These are phyloP conservation scores for Saccharomycodes ludwigii DNA, from an alignment of 805 yeast species.

Conservation along the genomic window DNA sequence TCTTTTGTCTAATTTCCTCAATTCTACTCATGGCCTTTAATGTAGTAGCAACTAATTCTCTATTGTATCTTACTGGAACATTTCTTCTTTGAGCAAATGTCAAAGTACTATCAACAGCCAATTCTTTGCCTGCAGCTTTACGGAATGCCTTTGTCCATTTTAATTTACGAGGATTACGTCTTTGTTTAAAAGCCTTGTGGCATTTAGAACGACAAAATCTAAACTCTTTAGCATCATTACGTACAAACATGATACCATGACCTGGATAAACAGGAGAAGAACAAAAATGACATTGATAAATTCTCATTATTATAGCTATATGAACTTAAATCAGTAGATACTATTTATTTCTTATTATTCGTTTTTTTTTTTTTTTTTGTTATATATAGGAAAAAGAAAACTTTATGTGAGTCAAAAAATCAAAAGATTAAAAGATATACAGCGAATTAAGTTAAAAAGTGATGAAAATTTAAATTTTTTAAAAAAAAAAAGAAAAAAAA, in stretches of 20 bases:
- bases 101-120: slow-evolving; percentile 92
- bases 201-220: slow-evolving; percentile 96
- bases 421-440: no score
- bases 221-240: slow-evolving; percentile 97
- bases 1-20: slow-evolving; percentile 88
- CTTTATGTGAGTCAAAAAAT: no score
- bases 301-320: no score
- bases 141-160: slow-evolving; percentile 99
- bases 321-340: no score
- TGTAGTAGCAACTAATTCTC: slow-evolving; percentile 91
- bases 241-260: slow-evolving; percentile 94
- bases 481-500: no score
- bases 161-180: slow-evolving; percentile 96
- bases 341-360: neutral
- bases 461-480: no score
- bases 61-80: slow-evolving; percentile 93
- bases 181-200: slow-evolving; percentile 93
- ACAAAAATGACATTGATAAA: slow-evolving; percentile 89
- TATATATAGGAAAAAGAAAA: no score
- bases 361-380: neutral
- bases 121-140: slow-evolving; percentile 97
- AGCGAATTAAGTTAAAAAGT: no score
- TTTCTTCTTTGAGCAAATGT: slow-evolving; percentile 96
- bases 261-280: slow-evolving; percentile 93
- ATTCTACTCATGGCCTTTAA: slow-evolving; percentile 91